phyloP scores from a whole-genome alignment of 306 rosid genomes.

The Gynostemma pentaphyllum region DNA sequence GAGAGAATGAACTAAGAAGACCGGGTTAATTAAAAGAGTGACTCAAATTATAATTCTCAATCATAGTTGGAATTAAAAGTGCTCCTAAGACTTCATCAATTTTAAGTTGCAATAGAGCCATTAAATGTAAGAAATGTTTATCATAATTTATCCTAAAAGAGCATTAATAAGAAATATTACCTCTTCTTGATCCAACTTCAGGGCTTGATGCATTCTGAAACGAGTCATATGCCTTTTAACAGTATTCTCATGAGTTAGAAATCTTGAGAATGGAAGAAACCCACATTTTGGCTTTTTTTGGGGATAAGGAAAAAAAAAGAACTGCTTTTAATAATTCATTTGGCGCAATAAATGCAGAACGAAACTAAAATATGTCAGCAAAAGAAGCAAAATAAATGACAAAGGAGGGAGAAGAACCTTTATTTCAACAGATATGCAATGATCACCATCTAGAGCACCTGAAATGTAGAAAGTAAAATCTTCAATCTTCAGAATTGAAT shows the following conservation, averaged over 20 bases:
- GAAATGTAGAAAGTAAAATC: conserved; percentile 13
- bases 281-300: conserved; percentile 83
- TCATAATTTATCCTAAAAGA: background rate
- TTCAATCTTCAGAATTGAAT: background rate
- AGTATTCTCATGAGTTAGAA: conserved; percentile 55
- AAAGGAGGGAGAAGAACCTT: conserved; percentile 34
- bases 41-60: background rate
- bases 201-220: conserved; percentile 88
- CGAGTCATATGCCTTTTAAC: conserved; percentile 58
- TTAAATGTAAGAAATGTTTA: background rate
- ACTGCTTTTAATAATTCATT: background rate
- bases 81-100: background rate
- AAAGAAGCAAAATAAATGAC: background rate
- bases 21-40: background rate
- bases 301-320: conserved; percentile 7
- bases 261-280: conserved; percentile 72
- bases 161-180: conserved; percentile 16
- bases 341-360: background rate
- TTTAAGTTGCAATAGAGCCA: background rate
- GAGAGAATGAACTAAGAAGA: background rate
- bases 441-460: conserved; percentile 40
- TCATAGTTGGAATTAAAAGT: background rate
- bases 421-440: conserved; percentile 79
- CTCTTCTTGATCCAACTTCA: conserved; percentile 78
- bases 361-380: conserved; percentile 3